phyloP scores from a whole-genome alignment of 257 asterid genomes.

The Nicotiana otophora region DNA sequence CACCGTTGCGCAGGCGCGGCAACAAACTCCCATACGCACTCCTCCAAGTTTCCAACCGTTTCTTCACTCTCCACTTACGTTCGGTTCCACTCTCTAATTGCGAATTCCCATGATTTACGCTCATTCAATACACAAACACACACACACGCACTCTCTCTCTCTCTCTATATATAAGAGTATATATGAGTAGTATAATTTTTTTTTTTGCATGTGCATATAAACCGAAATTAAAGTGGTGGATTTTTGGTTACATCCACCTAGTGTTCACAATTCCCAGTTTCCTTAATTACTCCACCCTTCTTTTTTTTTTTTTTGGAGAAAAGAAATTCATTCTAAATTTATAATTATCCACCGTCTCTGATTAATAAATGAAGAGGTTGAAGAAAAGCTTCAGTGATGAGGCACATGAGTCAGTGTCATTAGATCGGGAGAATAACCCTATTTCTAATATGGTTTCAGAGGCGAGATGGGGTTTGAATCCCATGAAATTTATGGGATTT shows the following conservation, averaged over 20 bases:
- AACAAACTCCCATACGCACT: background rate
- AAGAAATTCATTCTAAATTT: no score
- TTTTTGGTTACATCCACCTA: background rate
- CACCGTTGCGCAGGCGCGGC: background rate
- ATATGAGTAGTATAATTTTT: no score
- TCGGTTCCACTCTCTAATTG: background rate
- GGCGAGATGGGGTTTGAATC: slow-evolving; percentile 29
- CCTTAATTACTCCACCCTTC: background rate
- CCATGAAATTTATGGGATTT: slow-evolving; percentile 36
- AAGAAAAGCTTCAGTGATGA: background rate
- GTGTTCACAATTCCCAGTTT: background rate
- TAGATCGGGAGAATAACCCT: background rate
- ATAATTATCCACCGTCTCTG: background rate
- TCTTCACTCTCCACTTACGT: background rate
- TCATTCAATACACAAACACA: background rate
- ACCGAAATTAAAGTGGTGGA: background rate
- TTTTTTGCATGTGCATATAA: background rate
- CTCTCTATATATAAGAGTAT: no score
- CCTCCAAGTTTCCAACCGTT: background rate
- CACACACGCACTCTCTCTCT: background rate
- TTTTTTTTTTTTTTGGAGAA: no score
- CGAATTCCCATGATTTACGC: background rate
- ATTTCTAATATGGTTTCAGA: slow-evolving; percentile 8
- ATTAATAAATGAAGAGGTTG: background rate
- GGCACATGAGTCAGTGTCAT: background rate